Percentiles rank a stretch among this genome's conserved stretches.
phyloP scores from a whole-genome alignment of 495 filamentous ascomycete species.

The Hypoxylon subgilvum region DNA sequence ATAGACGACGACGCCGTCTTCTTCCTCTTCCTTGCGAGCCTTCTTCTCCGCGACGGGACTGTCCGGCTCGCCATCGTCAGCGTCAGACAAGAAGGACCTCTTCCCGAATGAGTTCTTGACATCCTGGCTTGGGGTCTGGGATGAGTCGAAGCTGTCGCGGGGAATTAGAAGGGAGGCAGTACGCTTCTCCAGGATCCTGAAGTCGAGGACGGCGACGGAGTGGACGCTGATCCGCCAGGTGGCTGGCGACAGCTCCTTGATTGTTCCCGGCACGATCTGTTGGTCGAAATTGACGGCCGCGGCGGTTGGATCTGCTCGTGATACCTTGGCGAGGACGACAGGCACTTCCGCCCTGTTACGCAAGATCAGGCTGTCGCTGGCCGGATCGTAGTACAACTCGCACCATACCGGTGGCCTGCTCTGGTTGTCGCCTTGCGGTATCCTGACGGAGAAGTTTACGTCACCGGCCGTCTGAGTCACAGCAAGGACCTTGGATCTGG shows the following conservation, averaged over 20 bases:
- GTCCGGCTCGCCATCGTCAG: constrained; percentile 35
- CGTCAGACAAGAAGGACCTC: constrained; percentile 49
- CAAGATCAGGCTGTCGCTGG: constrained; percentile 56
- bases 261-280: constrained; percentile 49
- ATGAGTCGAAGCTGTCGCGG: constrained; percentile 29
- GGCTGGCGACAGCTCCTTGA: constrained; percentile 51
- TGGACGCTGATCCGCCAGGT: constrained; percentile 56
- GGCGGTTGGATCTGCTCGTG: constrained; percentile 34
- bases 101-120: constrained; percentile 49
- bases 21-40: constrained; percentile 39
- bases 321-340: constrained; percentile 48
- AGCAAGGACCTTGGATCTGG: constrained; percentile 54
- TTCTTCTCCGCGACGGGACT: constrained; percentile 46
- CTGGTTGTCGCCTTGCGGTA: constrained; percentile 49
- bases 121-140: constrained; percentile 39
- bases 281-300: constrained; percentile 42
- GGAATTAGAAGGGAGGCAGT: constrained; percentile 42
- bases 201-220: constrained; percentile 53
- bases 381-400: constrained; percentile 58
- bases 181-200: constrained; percentile 56
- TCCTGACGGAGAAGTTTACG: constrained; percentile 57
- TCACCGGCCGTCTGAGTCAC: constrained; percentile 57
- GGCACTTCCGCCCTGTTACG: constrained; percentile 53
- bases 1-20: constrained; percentile 56
- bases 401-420: constrained; percentile 51